A percentile compares a stretch with the other conserved stretches of the same genome.
Conservation (phyloP, 2,329 filamentous ascomycete genomes). For the Sporothrix pallida region DNA sequence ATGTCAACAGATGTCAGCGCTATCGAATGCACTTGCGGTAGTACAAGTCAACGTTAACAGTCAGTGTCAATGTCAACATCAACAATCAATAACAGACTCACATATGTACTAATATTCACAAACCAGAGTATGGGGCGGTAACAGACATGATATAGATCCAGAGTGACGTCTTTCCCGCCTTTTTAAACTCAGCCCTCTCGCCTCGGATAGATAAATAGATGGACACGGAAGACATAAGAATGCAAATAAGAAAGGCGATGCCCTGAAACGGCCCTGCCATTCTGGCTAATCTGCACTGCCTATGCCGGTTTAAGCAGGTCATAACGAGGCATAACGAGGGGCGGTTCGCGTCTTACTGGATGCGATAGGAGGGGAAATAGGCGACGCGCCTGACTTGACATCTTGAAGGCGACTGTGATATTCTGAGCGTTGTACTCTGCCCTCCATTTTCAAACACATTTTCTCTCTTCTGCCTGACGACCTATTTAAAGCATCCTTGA, state of each 20-base stretch:
- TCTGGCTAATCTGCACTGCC: constrained; percentile 10
- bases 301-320: constrained; percentile 17
- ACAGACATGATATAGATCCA: not conserved
- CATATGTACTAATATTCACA: not conserved
- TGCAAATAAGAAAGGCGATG: not conserved
- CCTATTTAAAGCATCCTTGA: constrained; percentile 7
- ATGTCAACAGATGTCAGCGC: not conserved
- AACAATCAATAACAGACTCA: not conserved
- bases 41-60: not conserved
- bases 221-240: not conserved
- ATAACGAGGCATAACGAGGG: not conserved
- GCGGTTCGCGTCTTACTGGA: not conserved
- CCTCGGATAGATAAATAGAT: not conserved
- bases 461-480: constrained; percentile 8
- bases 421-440: no score
- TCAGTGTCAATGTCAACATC: not conserved
- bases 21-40: not conserved
- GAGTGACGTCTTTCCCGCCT: constrained; percentile 20
- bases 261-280: constrained; percentile 8
- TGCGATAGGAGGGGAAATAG: not conserved
- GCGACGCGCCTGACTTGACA: no score
- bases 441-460: no score
- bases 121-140: not conserved
- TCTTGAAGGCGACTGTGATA: no score
- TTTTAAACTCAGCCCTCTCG: not conserved